Evolutionary conservation across 1,284 basidiomycete species (phyloP).

Genomic region (Moniliella sp.): DNA sequence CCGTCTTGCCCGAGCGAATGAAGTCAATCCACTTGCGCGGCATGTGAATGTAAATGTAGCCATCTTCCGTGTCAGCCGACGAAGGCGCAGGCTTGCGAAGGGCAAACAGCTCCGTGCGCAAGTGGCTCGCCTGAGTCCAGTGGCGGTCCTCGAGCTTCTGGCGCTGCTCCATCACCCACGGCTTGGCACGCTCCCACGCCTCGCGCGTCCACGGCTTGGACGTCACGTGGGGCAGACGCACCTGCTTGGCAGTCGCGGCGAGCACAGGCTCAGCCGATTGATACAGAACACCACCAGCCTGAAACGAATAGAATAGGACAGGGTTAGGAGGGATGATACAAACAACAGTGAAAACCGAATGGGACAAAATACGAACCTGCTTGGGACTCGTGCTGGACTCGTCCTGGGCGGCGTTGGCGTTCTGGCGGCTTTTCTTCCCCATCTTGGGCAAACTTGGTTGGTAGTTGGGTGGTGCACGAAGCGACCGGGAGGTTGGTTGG

Average conservation of each 20-base stretch:
- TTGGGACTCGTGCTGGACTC: no score
- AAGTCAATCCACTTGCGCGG: constrained; percentile 29
- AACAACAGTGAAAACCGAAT: no score
- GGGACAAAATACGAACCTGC: no score
- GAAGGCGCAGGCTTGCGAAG: constrained; percentile 18
- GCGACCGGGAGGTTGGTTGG: no score
- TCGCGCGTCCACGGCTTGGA: constrained; percentile 26
- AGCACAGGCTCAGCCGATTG: constrained; percentile 16
- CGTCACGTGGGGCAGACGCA: constrained; percentile 18
- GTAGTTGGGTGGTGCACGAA: no score
- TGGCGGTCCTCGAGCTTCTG: constrained; percentile 24
- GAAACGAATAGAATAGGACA: no score
- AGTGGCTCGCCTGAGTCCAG: constrained; percentile 5
- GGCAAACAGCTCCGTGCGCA: constrained; percentile 20
- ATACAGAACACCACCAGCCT: constrained; percentile 21
- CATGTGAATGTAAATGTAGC: constrained; percentile 20
- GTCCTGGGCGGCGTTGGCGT: no score
- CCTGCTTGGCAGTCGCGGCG: constrained; percentile 14
- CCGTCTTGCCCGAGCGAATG: constrained; percentile 12
- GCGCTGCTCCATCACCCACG: constrained; percentile 25
- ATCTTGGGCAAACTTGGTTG: no score
- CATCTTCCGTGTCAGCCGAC: constrained; percentile 22
- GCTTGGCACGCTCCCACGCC: constrained; percentile 23
- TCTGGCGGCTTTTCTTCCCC: no score
- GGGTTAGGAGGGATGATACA: no score